Conservation (phyloP, 768 basidiomycete genomes). For the Mycena leptocephala region DNA sequence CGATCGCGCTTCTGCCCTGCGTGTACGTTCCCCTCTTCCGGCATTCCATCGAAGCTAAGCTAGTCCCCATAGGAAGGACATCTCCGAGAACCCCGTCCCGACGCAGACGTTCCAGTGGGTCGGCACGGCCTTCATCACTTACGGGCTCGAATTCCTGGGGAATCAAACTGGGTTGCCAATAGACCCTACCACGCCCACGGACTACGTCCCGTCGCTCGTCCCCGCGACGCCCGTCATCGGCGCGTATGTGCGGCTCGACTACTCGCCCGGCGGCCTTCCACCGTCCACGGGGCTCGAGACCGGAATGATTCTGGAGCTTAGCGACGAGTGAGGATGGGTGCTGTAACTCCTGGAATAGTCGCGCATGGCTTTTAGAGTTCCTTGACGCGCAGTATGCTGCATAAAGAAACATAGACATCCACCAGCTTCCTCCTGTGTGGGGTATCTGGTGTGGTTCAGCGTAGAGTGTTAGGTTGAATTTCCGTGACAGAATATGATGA, state of each 20-base stretch:
- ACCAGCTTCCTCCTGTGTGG: no score
- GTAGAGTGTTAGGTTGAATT: no score
- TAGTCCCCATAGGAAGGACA: background rate
- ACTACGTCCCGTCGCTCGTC: conserved; percentile 15
- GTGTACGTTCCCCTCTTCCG: background rate
- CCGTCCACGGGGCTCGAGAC: conserved; percentile 16
- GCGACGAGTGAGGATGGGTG: conserved; percentile 17
- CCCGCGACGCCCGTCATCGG: background rate
- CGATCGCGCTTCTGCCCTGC: conserved; percentile 15
- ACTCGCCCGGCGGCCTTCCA: conserved; percentile 1
- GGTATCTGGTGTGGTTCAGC: no score
- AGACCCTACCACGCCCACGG: background rate
- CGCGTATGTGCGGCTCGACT: conserved; percentile 8
- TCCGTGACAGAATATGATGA: no score
- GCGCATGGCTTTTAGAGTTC: no score
- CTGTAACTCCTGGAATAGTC: no score
- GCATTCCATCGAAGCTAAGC: no score
- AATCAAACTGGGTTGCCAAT: background rate
- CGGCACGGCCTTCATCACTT: conserved; percentile 12
- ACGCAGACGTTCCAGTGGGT: conserved; percentile 19
- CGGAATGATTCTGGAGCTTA: background rate
- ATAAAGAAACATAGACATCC: no score
- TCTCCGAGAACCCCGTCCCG: background rate
- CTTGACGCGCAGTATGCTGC: no score
- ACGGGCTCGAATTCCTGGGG: conserved; percentile 16